phyloP scores from a whole-genome alignment of 208 protist species.

The Trypanosoma mega region DNA sequence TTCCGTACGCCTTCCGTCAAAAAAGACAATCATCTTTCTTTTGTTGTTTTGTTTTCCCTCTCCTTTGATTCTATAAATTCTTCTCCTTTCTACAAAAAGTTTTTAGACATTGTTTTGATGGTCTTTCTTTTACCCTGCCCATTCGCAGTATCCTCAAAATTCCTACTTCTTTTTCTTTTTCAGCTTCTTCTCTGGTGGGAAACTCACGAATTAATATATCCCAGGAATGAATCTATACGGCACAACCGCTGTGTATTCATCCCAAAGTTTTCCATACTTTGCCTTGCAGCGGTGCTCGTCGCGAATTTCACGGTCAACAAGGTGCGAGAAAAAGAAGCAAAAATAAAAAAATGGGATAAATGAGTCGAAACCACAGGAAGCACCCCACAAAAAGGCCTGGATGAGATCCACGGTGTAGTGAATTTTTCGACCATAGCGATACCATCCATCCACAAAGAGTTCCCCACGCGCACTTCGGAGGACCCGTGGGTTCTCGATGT shows the following conservation, averaged over 20 bases:
- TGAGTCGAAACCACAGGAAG: constrained; percentile 82
- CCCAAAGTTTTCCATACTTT: constrained; percentile 96
- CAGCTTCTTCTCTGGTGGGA: too few species aligned
- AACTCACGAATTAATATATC: constrained; percentile 95
- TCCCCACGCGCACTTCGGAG: constrained; percentile 84
- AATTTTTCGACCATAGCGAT: constrained; percentile 91
- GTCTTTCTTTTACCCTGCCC: too few species aligned
- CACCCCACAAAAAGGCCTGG: constrained; percentile 93
- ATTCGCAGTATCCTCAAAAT: too few species aligned
- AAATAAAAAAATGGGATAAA: constrained; percentile 96
- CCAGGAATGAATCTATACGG: constrained; percentile 95
- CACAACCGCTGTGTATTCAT: constrained; percentile 91
- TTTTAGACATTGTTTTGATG: too few species aligned
- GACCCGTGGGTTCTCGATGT: constrained; percentile 88
- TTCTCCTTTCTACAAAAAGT: too few species aligned
- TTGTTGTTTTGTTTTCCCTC: too few species aligned
- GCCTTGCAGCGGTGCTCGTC: constrained; percentile 80
- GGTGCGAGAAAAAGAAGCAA: constrained; percentile 91
- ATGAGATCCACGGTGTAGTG: constrained; percentile 94
- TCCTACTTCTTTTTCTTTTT: too few species aligned
- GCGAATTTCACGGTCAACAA: constrained; percentile 88
- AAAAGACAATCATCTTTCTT: too few species aligned
- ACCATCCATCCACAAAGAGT: constrained; percentile 94
- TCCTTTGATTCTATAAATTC: too few species aligned
- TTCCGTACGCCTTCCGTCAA: too few species aligned